Conservation (phyloP, 2,329 filamentous ascomycete genomes). For the Ophiosphaerella herpotricha region DNA sequence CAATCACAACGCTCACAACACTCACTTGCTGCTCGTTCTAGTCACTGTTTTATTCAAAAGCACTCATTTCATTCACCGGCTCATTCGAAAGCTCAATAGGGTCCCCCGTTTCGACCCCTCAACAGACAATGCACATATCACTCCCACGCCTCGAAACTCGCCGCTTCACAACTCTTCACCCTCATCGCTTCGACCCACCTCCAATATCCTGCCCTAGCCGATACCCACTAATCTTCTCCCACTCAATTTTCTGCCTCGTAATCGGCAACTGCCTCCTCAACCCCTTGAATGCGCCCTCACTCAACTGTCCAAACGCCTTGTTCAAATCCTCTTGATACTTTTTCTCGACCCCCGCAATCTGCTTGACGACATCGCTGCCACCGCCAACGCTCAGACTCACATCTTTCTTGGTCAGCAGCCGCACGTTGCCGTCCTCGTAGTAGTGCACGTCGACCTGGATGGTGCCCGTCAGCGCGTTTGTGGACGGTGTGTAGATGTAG, state of each 20-base stretch:
- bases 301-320: slow-evolving; percentile 82
- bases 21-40: too few relatives aligned
- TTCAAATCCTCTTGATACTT: slow-evolving; percentile 97
- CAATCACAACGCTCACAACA: too few relatives aligned
- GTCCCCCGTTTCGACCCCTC: too few relatives aligned
- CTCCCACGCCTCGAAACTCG: too few relatives aligned
- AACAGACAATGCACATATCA: too few relatives aligned
- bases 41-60: too few relatives aligned
- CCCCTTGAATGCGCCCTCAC: slow-evolving; percentile 94
- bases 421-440: slow-evolving; percentile 98
- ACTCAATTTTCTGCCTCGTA: slow-evolving; percentile 98
- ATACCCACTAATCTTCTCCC: slow-evolving; percentile 97
- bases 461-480: slow-evolving; percentile 70
- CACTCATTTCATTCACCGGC: too few relatives aligned
- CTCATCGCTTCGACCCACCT: slow-evolving; percentile 44
- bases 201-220: slow-evolving; percentile 61
- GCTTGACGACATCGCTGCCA: slow-evolving; percentile 71
- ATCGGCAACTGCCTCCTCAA: slow-evolving; percentile 91
- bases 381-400: slow-evolving; percentile 63
- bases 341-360: slow-evolving; percentile 80
- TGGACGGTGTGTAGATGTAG: slow-evolving; percentile 76
- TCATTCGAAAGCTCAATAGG: too few relatives aligned
- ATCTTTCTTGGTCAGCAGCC: slow-evolving; percentile 85
- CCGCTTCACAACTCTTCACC: too few relatives aligned
- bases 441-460: slow-evolving; percentile 98